phyloP scores from a whole-genome alignment of 2,329 filamentous ascomycete genomes.

The Uncinocarpus reesii region DNA sequence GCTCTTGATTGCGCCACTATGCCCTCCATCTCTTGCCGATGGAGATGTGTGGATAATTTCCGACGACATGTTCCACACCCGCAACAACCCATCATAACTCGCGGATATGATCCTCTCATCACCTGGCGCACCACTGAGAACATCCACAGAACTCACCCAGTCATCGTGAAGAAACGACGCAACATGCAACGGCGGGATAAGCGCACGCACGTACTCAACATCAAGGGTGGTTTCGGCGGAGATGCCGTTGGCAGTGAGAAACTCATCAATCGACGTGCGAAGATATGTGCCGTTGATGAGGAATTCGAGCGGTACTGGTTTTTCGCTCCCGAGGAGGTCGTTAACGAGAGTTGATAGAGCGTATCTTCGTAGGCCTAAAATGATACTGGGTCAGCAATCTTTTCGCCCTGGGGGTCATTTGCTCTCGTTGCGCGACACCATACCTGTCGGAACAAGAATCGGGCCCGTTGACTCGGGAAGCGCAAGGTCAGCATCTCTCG shows the following conservation, averaged over 20 bases:
- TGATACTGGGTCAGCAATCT: not conserved
- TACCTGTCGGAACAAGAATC: conserved; percentile 50
- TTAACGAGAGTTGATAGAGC: conserved; percentile 55
- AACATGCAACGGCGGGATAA: conserved; percentile 80
- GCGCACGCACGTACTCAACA: conserved; percentile 84
- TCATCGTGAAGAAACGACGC: conserved; percentile 95
- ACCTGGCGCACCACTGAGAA: conserved; percentile 58
- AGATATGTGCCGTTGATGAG: conserved; percentile 89
- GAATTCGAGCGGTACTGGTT: conserved; percentile 63
- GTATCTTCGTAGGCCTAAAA: conserved; percentile 46
- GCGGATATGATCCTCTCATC: conserved; percentile 76
- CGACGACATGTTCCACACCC: conserved; percentile 85
- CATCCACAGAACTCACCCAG: conserved; percentile 83
- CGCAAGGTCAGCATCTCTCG: conserved; percentile 44
- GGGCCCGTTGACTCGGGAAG: conserved; percentile 46
- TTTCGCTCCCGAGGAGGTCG: conserved; percentile 47
- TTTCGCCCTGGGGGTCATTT: not conserved
- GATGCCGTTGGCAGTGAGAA: conserved; percentile 73
- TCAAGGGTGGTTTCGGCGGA: conserved; percentile 78
- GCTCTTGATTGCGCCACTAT: conserved; percentile 67
- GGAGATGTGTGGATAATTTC: conserved; percentile 69
- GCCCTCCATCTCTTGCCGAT: conserved; percentile 56
- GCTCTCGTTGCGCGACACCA: conserved; percentile 16
- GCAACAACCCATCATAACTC: conserved; percentile 79
- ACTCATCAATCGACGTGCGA: conserved; percentile 79